These are phyloP conservation scores for Mucor mucedo DNA, from an alignment of 371 early-diverging fungal genomes.

Conservation along the genomic window DNA sequence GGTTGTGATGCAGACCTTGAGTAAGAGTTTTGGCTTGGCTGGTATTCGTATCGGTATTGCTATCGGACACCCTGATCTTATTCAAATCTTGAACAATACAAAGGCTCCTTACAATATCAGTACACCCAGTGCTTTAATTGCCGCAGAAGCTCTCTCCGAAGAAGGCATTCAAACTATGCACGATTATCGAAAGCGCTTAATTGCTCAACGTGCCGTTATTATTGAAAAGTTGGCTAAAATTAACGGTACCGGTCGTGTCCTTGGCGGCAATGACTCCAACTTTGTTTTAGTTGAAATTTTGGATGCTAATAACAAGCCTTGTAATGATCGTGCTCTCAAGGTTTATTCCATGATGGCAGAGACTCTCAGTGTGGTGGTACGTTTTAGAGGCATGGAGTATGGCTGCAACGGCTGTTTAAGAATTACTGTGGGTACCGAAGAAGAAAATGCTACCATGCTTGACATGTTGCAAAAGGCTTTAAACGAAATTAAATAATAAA, in stretches of 20 bases:
- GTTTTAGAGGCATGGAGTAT: constrained; percentile 90
- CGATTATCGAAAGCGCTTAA: constrained; percentile 58
- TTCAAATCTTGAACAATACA: constrained; percentile 89
- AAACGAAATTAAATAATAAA: constrained; percentile 14
- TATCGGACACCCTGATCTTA: constrained; percentile 79
- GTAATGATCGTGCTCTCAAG: constrained; percentile 72
- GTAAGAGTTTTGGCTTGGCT: constrained; percentile 97
- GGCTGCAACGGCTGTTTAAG: constrained; percentile 94
- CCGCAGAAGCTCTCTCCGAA: constrained; percentile 76
- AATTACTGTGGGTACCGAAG: constrained; percentile 89
- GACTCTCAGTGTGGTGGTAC: constrained; percentile 83
- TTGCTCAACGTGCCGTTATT: constrained; percentile 67
- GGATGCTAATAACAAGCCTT: constrained; percentile 57
- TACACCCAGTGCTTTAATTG: constrained; percentile 82
- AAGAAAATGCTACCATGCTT: constrained; percentile 74
- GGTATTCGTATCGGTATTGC: constrained; percentile 92
- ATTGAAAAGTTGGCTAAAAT: constrained; percentile 60
- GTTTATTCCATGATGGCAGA: constrained; percentile 89
- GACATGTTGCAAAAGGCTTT: constrained; percentile 54
- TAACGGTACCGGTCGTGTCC: constrained; percentile 66
- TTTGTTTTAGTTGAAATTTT: constrained; percentile 89
- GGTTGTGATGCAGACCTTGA: constrained; percentile 95
- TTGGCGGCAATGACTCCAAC: constrained; percentile 93
- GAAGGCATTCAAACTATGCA: constrained; percentile 76
- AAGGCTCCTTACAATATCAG: constrained; percentile 98